These are phyloP conservation scores for Massariosphaeria phaeospora DNA, from an alignment of 495 filamentous ascomycete genomes.

Conservation along the genomic window DNA sequence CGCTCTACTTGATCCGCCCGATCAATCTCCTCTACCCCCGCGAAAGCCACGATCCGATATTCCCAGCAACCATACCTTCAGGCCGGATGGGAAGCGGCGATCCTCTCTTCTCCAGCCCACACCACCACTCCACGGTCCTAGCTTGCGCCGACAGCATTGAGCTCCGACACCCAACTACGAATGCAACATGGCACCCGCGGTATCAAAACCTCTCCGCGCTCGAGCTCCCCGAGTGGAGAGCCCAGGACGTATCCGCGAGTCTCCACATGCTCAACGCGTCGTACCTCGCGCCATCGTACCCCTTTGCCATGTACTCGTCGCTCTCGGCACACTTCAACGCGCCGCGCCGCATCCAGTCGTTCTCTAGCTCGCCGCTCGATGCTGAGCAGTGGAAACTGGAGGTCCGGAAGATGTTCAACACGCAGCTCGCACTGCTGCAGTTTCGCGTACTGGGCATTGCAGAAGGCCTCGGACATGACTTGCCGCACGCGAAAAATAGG, in stretches of 20 bases:
- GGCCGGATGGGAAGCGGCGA: constrained; percentile 6
- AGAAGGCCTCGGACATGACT: constrained; percentile 5
- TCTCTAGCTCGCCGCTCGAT: constrained; percentile 14
- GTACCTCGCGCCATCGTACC: constrained; percentile 8
- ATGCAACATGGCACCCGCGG: constrained; percentile 12
- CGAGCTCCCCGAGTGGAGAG: neutral
- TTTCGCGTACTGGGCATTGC: constrained; percentile 1
- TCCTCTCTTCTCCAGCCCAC: neutral
- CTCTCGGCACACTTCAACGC: constrained; percentile 14
- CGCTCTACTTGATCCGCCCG: constrained; percentile 15
- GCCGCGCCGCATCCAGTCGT: neutral
- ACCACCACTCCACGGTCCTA: constrained; percentile 15
- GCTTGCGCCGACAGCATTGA: constrained; percentile 19
- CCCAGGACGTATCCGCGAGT: constrained; percentile 7
- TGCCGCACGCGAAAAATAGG: constrained; percentile 5
- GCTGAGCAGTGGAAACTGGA: constrained; percentile 15
- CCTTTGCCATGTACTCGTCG: constrained; percentile 1
- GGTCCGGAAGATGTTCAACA: constrained; percentile 9
- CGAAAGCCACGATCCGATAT: constrained; percentile 12
- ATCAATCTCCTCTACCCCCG: constrained; percentile 3
- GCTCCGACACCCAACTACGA: neutral
- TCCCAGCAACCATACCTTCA: constrained; percentile 6
- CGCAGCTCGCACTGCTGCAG: constrained; percentile 6
- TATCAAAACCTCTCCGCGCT: constrained; percentile 18
- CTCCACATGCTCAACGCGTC: constrained; percentile 17